Evolutionary conservation across 1,284 basidiomycete species (phyloP).

Genomic region (Porogramme epimiltina): DNA sequence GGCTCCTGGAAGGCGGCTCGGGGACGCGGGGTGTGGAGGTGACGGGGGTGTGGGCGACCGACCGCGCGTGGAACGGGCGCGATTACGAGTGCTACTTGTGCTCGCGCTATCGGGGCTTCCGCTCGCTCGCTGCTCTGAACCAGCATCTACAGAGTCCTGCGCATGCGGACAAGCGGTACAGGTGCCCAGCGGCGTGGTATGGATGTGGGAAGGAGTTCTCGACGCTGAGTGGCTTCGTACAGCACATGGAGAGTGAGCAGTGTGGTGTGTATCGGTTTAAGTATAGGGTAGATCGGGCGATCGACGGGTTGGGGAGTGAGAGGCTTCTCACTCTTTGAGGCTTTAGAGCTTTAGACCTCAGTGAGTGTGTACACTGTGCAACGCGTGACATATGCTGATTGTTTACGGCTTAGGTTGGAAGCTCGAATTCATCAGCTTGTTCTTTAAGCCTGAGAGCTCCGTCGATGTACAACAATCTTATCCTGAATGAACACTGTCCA

Average conservation of each 20-base stretch:
- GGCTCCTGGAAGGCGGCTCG: slow-evolving; percentile 24
- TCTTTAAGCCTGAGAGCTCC: too few species aligned
- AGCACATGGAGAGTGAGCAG: slow-evolving; percentile 34
- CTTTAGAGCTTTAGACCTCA: too few species aligned
- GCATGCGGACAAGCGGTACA: slow-evolving; percentile 27
- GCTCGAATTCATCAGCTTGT: too few species aligned
- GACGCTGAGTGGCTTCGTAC: slow-evolving; percentile 32
- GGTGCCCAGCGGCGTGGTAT: slow-evolving; percentile 19
- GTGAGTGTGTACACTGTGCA: too few species aligned
- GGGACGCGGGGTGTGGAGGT: not conserved
- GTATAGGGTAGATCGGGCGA: slow-evolving; percentile 20
- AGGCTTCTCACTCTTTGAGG: too few species aligned
- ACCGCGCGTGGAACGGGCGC: slow-evolving; percentile 37
- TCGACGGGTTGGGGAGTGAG: slow-evolving; percentile 12
- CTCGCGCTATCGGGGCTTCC: slow-evolving; percentile 18
- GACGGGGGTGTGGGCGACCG: slow-evolving; percentile 29
- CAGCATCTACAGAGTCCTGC: slow-evolving; percentile 27
- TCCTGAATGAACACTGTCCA: too few species aligned
- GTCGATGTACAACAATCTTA: too few species aligned
- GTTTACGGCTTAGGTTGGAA: too few species aligned
- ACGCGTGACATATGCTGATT: too few species aligned
- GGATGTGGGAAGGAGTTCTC: slow-evolving; percentile 29
- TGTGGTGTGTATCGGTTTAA: slow-evolving; percentile 31
- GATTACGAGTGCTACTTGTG: slow-evolving; percentile 42
- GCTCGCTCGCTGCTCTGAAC: slow-evolving; percentile 19